Percentiles rank a stretch among this genome's conserved stretches.
Conservation (phyloP, 768 basidiomycete genomes). For the Hygrocybe punicea region DNA sequence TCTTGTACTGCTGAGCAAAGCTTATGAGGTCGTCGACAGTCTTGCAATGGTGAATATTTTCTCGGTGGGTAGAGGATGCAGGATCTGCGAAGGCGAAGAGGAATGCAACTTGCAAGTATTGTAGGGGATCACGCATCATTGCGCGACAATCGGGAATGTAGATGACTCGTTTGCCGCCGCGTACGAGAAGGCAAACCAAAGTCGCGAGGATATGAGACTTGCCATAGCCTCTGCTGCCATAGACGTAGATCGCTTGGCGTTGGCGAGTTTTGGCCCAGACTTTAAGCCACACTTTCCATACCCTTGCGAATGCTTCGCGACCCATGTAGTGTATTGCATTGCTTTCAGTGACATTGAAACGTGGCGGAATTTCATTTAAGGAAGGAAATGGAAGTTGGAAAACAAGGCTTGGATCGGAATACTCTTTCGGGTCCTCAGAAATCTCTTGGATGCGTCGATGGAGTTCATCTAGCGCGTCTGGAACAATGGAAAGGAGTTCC, state of each 20-base stretch:
- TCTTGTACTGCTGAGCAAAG: not conserved
- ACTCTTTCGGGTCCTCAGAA: not conserved
- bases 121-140: not conserved
- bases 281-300: not conserved
- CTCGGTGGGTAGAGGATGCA: not conserved
- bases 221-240: not conserved
- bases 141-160: not conserved
- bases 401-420: not conserved
- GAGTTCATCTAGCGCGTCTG: not conserved
- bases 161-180: not conserved
- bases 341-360: not conserved
- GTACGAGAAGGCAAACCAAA: not conserved
- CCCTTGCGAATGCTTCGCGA: not conserved
- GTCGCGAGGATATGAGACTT: slow-evolving; percentile 2
- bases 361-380: not conserved
- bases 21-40: not conserved
- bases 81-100: not conserved
- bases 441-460: not conserved
- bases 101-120: not conserved
- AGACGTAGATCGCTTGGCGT: not conserved
- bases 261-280: not conserved
- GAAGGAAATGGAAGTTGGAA: not conserved
- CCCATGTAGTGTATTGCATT: not conserved
- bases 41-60: not conserved
- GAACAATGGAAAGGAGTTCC: slow-evolving; percentile 6